Evolutionary conservation across 495 filamentous ascomycete species (phyloP), one percentile per base, ranked within the genome.

Genomic region (Lentithecium fluviatile): DNA sequence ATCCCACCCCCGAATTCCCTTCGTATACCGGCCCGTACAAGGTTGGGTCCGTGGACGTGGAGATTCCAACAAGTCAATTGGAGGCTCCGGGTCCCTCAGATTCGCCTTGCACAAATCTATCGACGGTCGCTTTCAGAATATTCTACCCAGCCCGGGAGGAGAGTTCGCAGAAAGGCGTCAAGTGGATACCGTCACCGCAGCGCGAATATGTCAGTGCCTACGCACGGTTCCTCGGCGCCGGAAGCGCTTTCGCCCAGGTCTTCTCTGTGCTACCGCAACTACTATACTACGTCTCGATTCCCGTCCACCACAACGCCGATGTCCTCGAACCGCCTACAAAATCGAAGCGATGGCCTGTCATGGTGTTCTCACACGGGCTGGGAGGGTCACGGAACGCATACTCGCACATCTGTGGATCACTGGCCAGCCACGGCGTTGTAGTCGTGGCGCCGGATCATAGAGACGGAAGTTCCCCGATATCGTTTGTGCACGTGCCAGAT

Each of bases 301-400:
- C 83, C 13, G 81, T 75, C 13, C 68, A 73, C 46, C 73, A 73
- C 45, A 75, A 83, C 66, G 80, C 81, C 3, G 66, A 69, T 17
- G 25, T 82, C 11, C 79, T 70, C 69, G 76, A 58, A 73, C 76
- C 62, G 52, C 76, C 66, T 71, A 81, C 70, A 74, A 77, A 64
- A 73, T 78, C 56, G 56, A 64, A 70, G 20, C 74, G 82, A 76
- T 90, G 88, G 84, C 89, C 89, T 1, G 87, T 88, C 0, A 82
- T 88, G 75, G 77, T 93, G 32, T 91, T 93, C 73, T 90, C 88
- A 10, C 89, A 93, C 68, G 89, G 89, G 2, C 77, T 92, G 2
- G 89, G 86, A 3, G 89, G 89, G 17, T 83, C 80, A 40, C 75
- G 86, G 32, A 89, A 90, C 49, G 78, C 88, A 21, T 93, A 92